A percentile compares a stretch with the other conserved stretches of the same genome.
Evolutionary conservation across 2,329 filamentous ascomycete species (phyloP).

Genomic region (Ilyonectria sp.): DNA sequence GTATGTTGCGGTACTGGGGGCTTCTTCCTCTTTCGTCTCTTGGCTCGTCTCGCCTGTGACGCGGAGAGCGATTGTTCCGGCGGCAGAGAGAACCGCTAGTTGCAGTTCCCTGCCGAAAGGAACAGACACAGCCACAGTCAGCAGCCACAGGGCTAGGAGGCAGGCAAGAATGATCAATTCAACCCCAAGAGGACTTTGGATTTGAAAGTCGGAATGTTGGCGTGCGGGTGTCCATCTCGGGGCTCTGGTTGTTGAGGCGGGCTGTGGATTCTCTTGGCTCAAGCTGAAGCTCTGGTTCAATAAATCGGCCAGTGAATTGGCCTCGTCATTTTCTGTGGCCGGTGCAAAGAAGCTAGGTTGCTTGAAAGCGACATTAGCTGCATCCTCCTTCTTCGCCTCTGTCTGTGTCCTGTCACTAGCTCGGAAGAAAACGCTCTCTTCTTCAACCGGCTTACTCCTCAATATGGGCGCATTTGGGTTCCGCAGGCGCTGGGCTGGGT

Average conservation of each 20-base stretch:
- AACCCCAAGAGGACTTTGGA: constrained; percentile 29
- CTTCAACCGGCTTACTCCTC: constrained; percentile 60
- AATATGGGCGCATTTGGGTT: constrained; percentile 73
- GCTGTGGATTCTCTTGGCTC: constrained; percentile 45
- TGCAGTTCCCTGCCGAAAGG: constrained; percentile 49
- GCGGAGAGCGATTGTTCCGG: constrained; percentile 50
- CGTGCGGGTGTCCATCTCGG: constrained; percentile 1
- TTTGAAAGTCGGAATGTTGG: constrained; percentile 2
- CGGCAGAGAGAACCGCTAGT: constrained; percentile 45
- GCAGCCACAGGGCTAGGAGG: constrained; percentile 47
- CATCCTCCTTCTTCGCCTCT: constrained; percentile 30
- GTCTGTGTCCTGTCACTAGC: constrained; percentile 38
- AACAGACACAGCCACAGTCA: constrained; percentile 36
- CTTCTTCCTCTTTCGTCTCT: constrained; percentile 27
- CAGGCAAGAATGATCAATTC: constrained; percentile 43
- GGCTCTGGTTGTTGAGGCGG: neutral
- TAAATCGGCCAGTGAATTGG: constrained; percentile 61
- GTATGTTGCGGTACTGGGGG: constrained; percentile 40
- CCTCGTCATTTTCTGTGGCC: constrained; percentile 56
- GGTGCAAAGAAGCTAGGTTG: constrained; percentile 74
- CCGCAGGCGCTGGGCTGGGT: constrained; percentile 73
- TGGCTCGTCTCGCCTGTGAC: constrained; percentile 48
- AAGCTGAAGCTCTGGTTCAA: constrained; percentile 62
- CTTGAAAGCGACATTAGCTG: constrained; percentile 63
- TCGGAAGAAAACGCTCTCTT: constrained; percentile 67